phyloP scores from a whole-genome alignment of 2,329 filamentous ascomycete genomes.

The Rhinocladiella similis region DNA sequence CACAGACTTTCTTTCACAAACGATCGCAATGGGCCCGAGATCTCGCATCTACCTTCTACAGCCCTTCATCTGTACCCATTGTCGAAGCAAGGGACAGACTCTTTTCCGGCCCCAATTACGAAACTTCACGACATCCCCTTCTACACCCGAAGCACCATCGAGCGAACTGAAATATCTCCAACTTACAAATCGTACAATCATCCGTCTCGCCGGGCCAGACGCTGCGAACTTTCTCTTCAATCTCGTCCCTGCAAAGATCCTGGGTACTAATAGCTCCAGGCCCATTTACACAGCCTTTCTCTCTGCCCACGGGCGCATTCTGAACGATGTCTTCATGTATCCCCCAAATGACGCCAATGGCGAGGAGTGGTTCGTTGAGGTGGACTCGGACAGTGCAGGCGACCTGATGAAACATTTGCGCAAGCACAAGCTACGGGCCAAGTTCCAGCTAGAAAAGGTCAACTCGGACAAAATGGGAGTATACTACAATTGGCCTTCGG shows the following conservation, averaged over 20 bases:
- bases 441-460: constrained; percentile 68
- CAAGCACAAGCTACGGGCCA: constrained; percentile 81
- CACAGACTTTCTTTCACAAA: neutral
- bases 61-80: constrained; percentile 14
- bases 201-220: constrained; percentile 77
- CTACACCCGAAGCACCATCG: neutral
- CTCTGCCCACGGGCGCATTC: constrained; percentile 77
- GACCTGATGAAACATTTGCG: constrained; percentile 70
- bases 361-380: constrained; percentile 74
- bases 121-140: constrained; percentile 14
- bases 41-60: neutral
- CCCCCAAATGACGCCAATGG: constrained; percentile 48
- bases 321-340: constrained; percentile 91
- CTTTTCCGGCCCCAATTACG: neutral
- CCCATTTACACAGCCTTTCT: constrained; percentile 79
- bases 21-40: constrained; percentile 5
- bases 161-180: constrained; percentile 27
- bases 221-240: constrained; percentile 85
- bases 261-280: constrained; percentile 37
- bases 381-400: constrained; percentile 67
- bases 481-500: constrained; percentile 26
- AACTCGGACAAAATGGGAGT: constrained; percentile 58
- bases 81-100: constrained; percentile 1
- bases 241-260: constrained; percentile 70
- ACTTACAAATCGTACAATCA: constrained; percentile 73